phyloP scores from a whole-genome alignment of 2,329 filamentous ascomycete genomes.

The Boeremia lycopersici region DNA sequence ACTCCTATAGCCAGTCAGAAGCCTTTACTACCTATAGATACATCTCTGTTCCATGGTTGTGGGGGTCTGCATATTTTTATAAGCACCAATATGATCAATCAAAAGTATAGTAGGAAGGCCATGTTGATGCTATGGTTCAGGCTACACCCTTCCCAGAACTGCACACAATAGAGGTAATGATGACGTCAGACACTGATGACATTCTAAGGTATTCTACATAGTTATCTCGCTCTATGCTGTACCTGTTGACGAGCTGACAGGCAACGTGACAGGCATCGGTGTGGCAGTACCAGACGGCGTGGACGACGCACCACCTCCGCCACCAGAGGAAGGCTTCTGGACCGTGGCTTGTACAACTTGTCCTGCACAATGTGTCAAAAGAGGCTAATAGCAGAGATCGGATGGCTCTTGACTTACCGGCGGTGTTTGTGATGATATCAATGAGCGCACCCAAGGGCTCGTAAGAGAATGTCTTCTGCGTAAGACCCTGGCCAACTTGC shows the following conservation, averaged over 20 bases:
- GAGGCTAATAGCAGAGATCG: not conserved
- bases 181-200: not conserved
- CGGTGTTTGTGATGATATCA: slow-evolving; percentile 61
- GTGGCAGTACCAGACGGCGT: slow-evolving; percentile 24
- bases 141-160: not conserved
- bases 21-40: too few species aligned
- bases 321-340: slow-evolving; percentile 37
- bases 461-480: slow-evolving; percentile 61
- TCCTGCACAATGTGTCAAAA: slow-evolving; percentile 34
- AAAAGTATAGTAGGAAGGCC: too few species aligned
- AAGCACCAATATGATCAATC: too few species aligned
- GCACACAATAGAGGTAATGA: not conserved
- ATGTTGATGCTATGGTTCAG: too few species aligned
- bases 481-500: slow-evolving; percentile 46
- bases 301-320: slow-evolving; percentile 26
- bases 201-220: not conserved
- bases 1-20: too few species aligned
- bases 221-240: slow-evolving; percentile 15
- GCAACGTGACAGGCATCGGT: slow-evolving; percentile 40
- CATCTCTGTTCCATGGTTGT: too few species aligned
- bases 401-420: slow-evolving; percentile 25
- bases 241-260: slow-evolving; percentile 33
- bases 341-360: slow-evolving; percentile 61
- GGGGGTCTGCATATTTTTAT: too few species aligned
- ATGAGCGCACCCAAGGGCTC: slow-evolving; percentile 58